These are phyloP conservation scores for Bryoerythrophyllum caledonicum DNA, from an alignment of 225 moss, liverwort and hornwort genomes.

Conservation along the genomic window DNA sequence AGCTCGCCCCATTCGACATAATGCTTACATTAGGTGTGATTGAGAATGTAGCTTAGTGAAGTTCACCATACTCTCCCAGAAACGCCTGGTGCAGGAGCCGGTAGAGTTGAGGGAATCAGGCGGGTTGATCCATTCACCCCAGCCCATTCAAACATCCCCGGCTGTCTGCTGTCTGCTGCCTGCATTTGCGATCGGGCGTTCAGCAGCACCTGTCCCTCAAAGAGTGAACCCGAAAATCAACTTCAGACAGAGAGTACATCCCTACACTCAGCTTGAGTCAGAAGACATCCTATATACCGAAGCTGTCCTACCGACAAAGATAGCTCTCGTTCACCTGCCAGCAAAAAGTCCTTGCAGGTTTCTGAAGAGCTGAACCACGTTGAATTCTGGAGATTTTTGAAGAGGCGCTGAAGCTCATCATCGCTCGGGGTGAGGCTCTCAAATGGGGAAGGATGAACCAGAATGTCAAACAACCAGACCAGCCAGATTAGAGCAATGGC, in stretches of 20 bases:
- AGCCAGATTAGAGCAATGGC: not conserved
- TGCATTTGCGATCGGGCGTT: not conserved
- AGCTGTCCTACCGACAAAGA: too few relatives aligned
- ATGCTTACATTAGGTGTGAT: not conserved
- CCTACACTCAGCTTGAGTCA: not conserved
- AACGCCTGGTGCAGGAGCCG: not conserved
- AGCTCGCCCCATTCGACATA: not conserved
- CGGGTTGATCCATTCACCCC: not conserved
- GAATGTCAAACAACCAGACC: not conserved
- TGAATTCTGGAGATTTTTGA: not conserved
- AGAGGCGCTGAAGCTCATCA: not conserved
- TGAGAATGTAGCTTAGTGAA: not conserved
- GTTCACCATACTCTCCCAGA: not conserved
- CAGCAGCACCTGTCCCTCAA: constrained; percentile 1
- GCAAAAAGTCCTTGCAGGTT: not conserved
- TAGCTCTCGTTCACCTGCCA: not conserved
- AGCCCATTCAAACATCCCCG: not conserved
- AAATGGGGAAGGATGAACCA: not conserved
- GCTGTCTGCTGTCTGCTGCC: too few relatives aligned
- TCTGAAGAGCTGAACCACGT: not conserved
- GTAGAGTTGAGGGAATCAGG: not conserved
- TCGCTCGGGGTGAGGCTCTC: not conserved
- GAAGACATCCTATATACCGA: not conserved
- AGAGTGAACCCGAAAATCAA: too few relatives aligned
- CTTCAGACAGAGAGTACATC: not conserved